Evolutionary conservation across 306 rosid genomes (phyloP).

Genomic region (Abrus pulchellus): DNA sequence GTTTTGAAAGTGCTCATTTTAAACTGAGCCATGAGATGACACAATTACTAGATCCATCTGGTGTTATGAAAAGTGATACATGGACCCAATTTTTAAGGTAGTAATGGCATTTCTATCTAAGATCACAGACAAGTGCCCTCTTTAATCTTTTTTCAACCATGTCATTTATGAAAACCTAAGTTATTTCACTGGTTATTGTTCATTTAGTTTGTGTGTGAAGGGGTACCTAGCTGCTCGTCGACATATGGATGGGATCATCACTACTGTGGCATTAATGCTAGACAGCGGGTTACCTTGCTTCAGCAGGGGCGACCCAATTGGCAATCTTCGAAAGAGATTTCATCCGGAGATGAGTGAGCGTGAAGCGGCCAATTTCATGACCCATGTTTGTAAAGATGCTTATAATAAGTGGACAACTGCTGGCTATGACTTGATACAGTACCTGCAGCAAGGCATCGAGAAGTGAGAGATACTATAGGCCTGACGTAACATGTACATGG

Average conservation of each 20-base stretch:
- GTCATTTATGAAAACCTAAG: conserved; percentile 36
- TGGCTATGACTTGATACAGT: conserved; percentile 97
- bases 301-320: conserved; percentile 97
- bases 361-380: conserved; percentile 98
- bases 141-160: neutral
- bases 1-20: conserved; percentile 98
- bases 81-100: conserved; percentile 96
- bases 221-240: conserved; percentile 97
- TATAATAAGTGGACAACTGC: conserved; percentile 99
- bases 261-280: conserved; percentile 83
- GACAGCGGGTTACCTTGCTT: conserved; percentile 98
- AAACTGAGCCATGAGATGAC: conserved; percentile 99
- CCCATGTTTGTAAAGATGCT: conserved; percentile 94
- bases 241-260: conserved; percentile 87
- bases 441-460: conserved; percentile 98
- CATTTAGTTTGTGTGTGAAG: conserved; percentile 83
- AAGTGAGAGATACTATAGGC: conserved; percentile 57
- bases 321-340: conserved; percentile 95
- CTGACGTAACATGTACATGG: conserved; percentile 65
- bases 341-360: conserved; percentile 98
- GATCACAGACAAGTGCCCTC: neutral
- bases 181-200: conserved; percentile 11
- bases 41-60: conserved; percentile 94
- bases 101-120: conserved; percentile 21
- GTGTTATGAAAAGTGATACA: conserved; percentile 94